Percentiles rank a stretch among this genome's conserved stretches.
Evolutionary conservation across 2,329 filamentous ascomycete species (phyloP).

Genomic region (Rutstroemia sp.): DNA sequence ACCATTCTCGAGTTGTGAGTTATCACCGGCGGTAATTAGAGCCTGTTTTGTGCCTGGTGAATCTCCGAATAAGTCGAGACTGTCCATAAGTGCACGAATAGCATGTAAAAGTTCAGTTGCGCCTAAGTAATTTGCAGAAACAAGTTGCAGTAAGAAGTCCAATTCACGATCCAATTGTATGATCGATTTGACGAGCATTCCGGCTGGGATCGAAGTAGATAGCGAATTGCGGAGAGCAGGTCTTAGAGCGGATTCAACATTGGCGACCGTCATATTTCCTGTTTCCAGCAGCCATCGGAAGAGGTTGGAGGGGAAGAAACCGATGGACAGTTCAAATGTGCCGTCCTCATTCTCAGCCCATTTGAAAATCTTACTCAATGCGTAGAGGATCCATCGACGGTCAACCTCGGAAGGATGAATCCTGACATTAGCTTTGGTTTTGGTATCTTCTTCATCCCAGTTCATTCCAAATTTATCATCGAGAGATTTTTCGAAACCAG

Average conservation of each 20-base stretch:
- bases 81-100: slow-evolving; percentile 60
- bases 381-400: slow-evolving; percentile 54
- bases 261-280: slow-evolving; percentile 52
- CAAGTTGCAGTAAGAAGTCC: slow-evolving; percentile 56
- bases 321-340: slow-evolving; percentile 29
- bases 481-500: slow-evolving; percentile 35
- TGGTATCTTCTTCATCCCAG: slow-evolving; percentile 10
- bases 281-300: slow-evolving; percentile 53
- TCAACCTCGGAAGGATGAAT: slow-evolving; percentile 47
- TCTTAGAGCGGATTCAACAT: slow-evolving; percentile 50
- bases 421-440: slow-evolving; percentile 21
- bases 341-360: slow-evolving; percentile 14
- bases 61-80: slow-evolving; percentile 47
- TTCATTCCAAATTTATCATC: slow-evolving; percentile 29
- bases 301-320: slow-evolving; percentile 41
- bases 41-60: slow-evolving; percentile 17
- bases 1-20: slow-evolving; percentile 7
- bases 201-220: slow-evolving; percentile 40
- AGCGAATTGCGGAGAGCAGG: slow-evolving; percentile 34
- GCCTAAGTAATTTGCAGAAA: slow-evolving; percentile 58
- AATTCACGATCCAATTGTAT: slow-evolving; percentile 61
- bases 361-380: slow-evolving; percentile 41
- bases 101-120: slow-evolving; percentile 59
- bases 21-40: slow-evolving; percentile 24
- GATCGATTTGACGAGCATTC: slow-evolving; percentile 55